Conservation (phyloP, 352 stramenopile genomes). For the Phytophthora podocarpi region DNA sequence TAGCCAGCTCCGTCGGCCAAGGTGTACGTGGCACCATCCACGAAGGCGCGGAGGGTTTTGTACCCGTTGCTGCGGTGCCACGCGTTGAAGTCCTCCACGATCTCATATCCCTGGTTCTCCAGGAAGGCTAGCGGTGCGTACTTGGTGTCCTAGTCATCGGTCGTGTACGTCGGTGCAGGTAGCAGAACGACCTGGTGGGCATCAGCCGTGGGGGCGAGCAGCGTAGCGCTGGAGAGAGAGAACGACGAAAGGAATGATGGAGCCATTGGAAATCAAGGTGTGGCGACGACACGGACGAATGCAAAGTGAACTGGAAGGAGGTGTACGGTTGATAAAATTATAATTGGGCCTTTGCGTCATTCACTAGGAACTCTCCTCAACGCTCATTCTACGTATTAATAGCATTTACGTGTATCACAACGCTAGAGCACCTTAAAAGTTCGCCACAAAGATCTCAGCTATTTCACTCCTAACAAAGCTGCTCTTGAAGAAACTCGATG, state of each 20-base stretch:
- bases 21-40: conserved; percentile 41
- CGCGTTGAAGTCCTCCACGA: conserved; percentile 43
- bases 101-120: conserved; percentile 46
- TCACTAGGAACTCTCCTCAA: too few relatives aligned
- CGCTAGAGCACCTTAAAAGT: too few relatives aligned
- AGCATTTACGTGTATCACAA: too few relatives aligned
- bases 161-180: conserved; percentile 34
- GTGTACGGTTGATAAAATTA: too few relatives aligned
- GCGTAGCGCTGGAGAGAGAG: conserved; percentile 27
- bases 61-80: too few relatives aligned
- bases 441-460: neutral
- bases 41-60: conserved; percentile 50
- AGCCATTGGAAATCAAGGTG: conserved; percentile 11
- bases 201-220: conserved; percentile 20
- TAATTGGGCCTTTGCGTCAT: too few relatives aligned
- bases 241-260: conserved; percentile 35
- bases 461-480: neutral
- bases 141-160: conserved; percentile 33
- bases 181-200: conserved; percentile 45
- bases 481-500: neutral
- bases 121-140: conserved; percentile 53
- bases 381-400: too few relatives aligned
- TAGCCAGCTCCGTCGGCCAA: conserved; percentile 31
- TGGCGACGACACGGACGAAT: conserved; percentile 13
- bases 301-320: conserved; percentile 12